Conservation (phyloP, 768 basidiomycete genomes). For the Glaciozyma martinii region DNA sequence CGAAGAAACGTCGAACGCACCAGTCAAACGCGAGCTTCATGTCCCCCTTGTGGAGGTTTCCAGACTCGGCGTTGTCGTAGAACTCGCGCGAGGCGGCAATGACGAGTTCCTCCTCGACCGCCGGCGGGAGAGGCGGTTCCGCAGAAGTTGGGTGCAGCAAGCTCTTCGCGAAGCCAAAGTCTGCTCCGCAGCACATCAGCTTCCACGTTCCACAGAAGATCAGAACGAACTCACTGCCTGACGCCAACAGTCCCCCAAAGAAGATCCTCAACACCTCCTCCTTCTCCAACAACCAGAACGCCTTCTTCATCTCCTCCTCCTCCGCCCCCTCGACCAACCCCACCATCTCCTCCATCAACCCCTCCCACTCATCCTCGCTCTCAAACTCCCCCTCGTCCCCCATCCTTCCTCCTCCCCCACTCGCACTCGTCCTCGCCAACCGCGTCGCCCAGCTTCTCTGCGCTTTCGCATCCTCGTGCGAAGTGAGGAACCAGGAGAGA, state of each 20-base stretch:
- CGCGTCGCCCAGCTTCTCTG: constrained; percentile 79
- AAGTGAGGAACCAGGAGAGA: constrained; percentile 82
- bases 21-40: constrained; percentile 98
- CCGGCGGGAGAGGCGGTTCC: constrained; percentile 44
- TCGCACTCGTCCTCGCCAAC: constrained; percentile 55
- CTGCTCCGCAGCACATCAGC: constrained; percentile 21
- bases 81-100: constrained; percentile 74
- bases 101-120: constrained; percentile 62
- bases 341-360: constrained; percentile 80
- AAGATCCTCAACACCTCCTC: constrained; percentile 74
- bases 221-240: constrained; percentile 61
- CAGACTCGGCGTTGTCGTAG: constrained; percentile 87
- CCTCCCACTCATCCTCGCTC: constrained; percentile 70
- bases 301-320: constrained; percentile 53
- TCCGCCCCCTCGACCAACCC: constrained; percentile 49
- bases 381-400: constrained; percentile 46
- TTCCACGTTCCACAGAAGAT: background rate
- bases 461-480: constrained; percentile 53
- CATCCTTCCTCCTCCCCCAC: constrained; percentile 35
- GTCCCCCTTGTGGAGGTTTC: constrained; percentile 83
- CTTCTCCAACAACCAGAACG: constrained; percentile 64
- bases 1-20: constrained; percentile 45
- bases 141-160: constrained; percentile 3
- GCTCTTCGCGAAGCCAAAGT: constrained; percentile 33
- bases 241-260: constrained; percentile 72